These are phyloP conservation scores for Fusarium nygamai DNA, from an alignment of 2,329 filamentous ascomycete species.

Conservation along the genomic window DNA sequence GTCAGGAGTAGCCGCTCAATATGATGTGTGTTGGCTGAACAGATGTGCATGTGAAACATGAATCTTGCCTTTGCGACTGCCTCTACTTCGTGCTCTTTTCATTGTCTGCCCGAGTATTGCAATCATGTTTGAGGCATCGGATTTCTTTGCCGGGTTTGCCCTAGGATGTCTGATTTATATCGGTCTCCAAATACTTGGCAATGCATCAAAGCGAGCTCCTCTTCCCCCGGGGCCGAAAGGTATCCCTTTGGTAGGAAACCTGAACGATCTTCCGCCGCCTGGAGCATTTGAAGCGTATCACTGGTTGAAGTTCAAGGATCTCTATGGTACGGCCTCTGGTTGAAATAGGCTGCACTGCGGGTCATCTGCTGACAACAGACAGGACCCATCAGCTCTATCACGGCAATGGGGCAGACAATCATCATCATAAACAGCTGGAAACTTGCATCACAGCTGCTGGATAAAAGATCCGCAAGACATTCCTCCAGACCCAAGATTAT, in stretches of 20 bases:
- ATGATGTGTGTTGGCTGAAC: neutral
- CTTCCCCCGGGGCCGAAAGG: constrained; percentile 32
- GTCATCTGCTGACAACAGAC: neutral
- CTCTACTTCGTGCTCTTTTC: no score
- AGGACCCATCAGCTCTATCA: constrained; percentile 46
- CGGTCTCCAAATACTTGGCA: neutral
- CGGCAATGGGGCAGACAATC: constrained; percentile 52
- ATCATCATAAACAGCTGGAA: constrained; percentile 53
- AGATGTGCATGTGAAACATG: neutral
- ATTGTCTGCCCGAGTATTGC: no score
- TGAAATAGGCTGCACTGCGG: accelerated
- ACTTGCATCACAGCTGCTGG: constrained; percentile 51
- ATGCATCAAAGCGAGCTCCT: neutral
- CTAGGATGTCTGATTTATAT: neutral
- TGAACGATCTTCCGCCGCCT: constrained; percentile 20
- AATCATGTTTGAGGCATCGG: neutral
- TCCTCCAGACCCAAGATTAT: constrained; percentile 25
- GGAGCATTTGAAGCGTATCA: constrained; percentile 22
- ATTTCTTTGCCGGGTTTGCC: neutral
- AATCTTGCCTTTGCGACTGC: accelerated
- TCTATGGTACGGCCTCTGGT: constrained; percentile 2
- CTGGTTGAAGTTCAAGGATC: constrained; percentile 32
- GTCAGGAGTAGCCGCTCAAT: neutral
- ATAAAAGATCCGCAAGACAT: constrained; percentile 23
- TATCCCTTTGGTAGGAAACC: constrained; percentile 23